Evolutionary conservation across 768 basidiomycete genomes (phyloP).

Genomic region (Amanita inopinata): DNA sequence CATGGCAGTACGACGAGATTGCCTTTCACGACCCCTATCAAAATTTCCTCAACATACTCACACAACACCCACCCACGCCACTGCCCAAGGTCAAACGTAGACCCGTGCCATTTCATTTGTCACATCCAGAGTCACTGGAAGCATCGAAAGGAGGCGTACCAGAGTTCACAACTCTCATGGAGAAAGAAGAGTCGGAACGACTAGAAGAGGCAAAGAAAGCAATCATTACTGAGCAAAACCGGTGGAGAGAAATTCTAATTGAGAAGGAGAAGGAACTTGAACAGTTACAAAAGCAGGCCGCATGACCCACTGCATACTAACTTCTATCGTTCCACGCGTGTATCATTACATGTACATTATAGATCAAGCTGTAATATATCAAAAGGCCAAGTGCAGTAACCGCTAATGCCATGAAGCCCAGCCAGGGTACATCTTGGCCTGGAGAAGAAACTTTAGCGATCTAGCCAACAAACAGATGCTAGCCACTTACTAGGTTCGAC

Average conservation of each 20-base stretch:
- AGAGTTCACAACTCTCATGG: constrained; percentile 82
- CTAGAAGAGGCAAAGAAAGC: constrained; percentile 68
- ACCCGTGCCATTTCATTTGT: constrained; percentile 64
- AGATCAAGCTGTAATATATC: neutral
- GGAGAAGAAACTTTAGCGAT: constrained; percentile 11
- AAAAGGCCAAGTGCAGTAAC: neutral
- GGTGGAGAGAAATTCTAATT: constrained; percentile 53
- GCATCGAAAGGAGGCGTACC: constrained; percentile 62
- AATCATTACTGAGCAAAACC: constrained; percentile 69
- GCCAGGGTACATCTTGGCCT: constrained; percentile 88
- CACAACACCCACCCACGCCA: constrained; percentile 73
- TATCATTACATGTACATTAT: neutral
- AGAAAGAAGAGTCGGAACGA: constrained; percentile 74
- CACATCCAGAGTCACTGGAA: constrained; percentile 53
- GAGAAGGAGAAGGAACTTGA: constrained; percentile 81
- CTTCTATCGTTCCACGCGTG: neutral
- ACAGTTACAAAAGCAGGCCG: constrained; percentile 52
- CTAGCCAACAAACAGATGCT: neutral
- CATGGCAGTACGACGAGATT: constrained; percentile 99
- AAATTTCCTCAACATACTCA: constrained; percentile 74
- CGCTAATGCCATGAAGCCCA: constrained; percentile 75
- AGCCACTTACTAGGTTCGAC: constrained; percentile 45
- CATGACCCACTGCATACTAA: neutral
- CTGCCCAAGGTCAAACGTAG: constrained; percentile 54
- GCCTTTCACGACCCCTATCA: constrained; percentile 93